These are phyloP conservation scores for Sedum album DNA, from an alignment of 164 flowering plant genomes.

Conservation along the genomic window DNA sequence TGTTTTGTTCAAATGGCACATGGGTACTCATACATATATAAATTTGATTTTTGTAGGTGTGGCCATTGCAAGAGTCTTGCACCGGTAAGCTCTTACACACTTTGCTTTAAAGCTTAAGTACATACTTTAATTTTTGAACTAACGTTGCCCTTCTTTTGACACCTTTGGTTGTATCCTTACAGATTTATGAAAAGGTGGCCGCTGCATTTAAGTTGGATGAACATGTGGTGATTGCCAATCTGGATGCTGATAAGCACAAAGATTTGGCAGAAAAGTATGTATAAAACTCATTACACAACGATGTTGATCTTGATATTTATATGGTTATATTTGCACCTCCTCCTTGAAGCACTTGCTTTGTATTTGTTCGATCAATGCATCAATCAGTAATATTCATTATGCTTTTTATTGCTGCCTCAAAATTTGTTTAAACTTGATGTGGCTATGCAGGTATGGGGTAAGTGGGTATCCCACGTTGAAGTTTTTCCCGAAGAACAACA, in stretches of 20 bases:
- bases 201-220: not conserved
- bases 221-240: not conserved
- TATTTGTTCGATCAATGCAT: not conserved
- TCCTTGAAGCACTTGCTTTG: not conserved
- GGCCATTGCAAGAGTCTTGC: not conserved
- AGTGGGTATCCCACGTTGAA: constrained; percentile 93
- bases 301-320: not conserved
- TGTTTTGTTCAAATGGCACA: not conserved
- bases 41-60: not conserved
- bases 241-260: not conserved
- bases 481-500: constrained; percentile 85
- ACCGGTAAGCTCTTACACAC: not conserved
- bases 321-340: not conserved
- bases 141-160: not conserved
- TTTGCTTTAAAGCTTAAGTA: not conserved
- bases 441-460: constrained; percentile 64
- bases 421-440: not conserved
- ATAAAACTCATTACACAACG: not conserved
- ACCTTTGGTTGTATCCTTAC: not conserved
- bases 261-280: not conserved
- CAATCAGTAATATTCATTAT: too few relatives aligned
- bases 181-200: constrained; percentile 1
- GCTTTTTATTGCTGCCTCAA: not conserved
- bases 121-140: not conserved
- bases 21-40: not conserved